A percentile compares a stretch with the other conserved stretches of the same genome.
These are phyloP conservation scores for Diplocarpon mali DNA, from an alignment of 2,329 filamentous ascomycete species.

Conservation along the genomic window DNA sequence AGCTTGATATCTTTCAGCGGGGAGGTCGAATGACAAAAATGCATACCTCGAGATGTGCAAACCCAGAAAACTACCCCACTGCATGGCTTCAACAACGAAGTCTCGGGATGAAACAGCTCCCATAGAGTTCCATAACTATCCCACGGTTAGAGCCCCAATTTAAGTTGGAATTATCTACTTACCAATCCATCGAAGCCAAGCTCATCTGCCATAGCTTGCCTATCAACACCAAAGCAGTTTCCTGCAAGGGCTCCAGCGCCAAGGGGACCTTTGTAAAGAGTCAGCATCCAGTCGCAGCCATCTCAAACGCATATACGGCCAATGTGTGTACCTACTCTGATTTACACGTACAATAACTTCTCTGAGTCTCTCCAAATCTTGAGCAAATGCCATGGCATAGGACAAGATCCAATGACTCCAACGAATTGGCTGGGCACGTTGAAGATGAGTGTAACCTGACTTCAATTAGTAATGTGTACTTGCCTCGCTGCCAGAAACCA, in stretches of 20 bases:
- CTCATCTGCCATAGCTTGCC: slow-evolving; percentile 68
- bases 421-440: slow-evolving; percentile 68
- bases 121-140: slow-evolving; percentile 56
- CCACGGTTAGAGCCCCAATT: neutral
- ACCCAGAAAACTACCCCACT: slow-evolving; percentile 72
- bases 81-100: slow-evolving; percentile 71
- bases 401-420: slow-evolving; percentile 77
- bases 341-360: slow-evolving; percentile 69
- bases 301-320: neutral
- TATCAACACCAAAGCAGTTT: slow-evolving; percentile 73
- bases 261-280: slow-evolving; percentile 28
- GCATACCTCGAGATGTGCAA: slow-evolving; percentile 54
- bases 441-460: slow-evolving; percentile 66
- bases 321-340: slow-evolving; percentile 27
- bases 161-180: neutral
- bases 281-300: slow-evolving; percentile 1
- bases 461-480: neutral
- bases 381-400: slow-evolving; percentile 59
- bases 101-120: slow-evolving; percentile 53
- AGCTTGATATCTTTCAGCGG: neutral
- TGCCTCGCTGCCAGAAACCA: neutral
- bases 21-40: neutral
- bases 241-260: slow-evolving; percentile 53
- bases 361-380: slow-evolving; percentile 66
- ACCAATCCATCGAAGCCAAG: slow-evolving; percentile 67